Conservation (phyloP, 345 rosid genomes). For the Moricandia arvensis region DNA sequence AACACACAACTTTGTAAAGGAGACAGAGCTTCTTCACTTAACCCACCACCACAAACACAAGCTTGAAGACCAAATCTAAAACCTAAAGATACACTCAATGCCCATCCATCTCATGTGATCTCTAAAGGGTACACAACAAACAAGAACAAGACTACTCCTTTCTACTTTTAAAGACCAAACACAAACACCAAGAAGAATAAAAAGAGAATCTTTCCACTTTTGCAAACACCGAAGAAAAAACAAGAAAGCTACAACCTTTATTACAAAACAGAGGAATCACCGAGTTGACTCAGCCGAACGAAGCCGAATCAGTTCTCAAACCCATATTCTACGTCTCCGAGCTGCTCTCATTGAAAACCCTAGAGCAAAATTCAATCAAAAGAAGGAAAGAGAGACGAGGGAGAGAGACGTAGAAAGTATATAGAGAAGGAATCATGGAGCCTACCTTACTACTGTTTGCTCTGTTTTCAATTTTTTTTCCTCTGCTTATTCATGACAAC, state of each 20-base stretch:
- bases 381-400: background rate
- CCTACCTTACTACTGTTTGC: constrained; percentile 21
- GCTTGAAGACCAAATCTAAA: constrained; percentile 21
- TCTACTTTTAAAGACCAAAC: constrained; percentile 44
- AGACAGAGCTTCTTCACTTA: background rate
- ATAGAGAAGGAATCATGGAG: constrained; percentile 36
- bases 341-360: constrained; percentile 22
- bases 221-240: constrained; percentile 41
- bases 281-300: constrained; percentile 38
- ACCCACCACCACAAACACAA: constrained; percentile 14
- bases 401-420: constrained; percentile 25
- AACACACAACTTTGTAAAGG: too few species aligned
- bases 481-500: constrained; percentile 32
- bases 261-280: constrained; percentile 2
- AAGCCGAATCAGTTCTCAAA: constrained; percentile 28
- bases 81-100: constrained; percentile 5
- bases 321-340: constrained; percentile 36
- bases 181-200: constrained; percentile 41
- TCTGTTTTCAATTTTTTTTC: background rate
- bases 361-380: background rate
- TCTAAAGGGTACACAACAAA: constrained; percentile 41
- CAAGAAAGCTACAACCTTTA: constrained; percentile 30
- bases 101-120: constrained; percentile 33
- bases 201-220: constrained; percentile 33
- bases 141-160: constrained; percentile 32